These are phyloP conservation scores for Boletus bicolor DNA, from an alignment of 768 basidiomycete species.

Conservation along the genomic window DNA sequence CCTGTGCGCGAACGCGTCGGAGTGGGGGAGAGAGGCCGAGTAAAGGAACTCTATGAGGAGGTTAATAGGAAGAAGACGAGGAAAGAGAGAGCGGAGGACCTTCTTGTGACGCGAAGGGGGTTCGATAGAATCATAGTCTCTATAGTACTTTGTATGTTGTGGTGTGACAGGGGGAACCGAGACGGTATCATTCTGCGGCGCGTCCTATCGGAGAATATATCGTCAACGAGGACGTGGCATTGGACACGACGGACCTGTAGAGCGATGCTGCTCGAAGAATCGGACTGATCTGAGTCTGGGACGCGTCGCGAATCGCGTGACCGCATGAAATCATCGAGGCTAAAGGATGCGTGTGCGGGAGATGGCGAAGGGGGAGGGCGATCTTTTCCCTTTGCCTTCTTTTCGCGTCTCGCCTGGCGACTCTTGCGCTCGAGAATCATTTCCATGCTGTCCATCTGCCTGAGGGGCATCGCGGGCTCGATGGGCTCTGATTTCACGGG, in stretches of 20 bases:
- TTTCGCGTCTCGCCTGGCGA: conserved; percentile 52
- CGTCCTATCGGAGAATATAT: conserved; percentile 22
- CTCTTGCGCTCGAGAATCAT: conserved; percentile 69
- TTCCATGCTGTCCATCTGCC: conserved; percentile 74
- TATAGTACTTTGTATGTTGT: conserved; percentile 59
- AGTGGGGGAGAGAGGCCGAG: conserved; percentile 46
- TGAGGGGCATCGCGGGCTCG: conserved; percentile 47
- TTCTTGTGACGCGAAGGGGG: conserved; percentile 32
- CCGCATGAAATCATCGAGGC: conserved; percentile 48
- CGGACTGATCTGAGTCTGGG: conserved; percentile 30
- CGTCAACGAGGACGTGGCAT: conserved; percentile 17
- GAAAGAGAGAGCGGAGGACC: conserved; percentile 9
- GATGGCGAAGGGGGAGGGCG: conserved; percentile 53
- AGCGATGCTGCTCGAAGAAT: conserved; percentile 27
- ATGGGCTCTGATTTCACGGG: conserved; percentile 63
- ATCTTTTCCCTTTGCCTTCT: conserved; percentile 46
- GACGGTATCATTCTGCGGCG: conserved; percentile 27
- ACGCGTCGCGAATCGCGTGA: conserved; percentile 54
- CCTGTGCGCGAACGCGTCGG: conserved; percentile 35
- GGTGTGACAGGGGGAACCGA: conserved; percentile 49
- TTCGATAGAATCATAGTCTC: conserved; percentile 36
- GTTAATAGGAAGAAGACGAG: conserved; percentile 1
- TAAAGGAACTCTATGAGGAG: conserved; percentile 19
- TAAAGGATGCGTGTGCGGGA: conserved; percentile 44
- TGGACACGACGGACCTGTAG: conserved; percentile 39